Evolutionary conservation across 2,329 filamentous ascomycete species (phyloP).

Genomic region (Endothia cerciana): DNA sequence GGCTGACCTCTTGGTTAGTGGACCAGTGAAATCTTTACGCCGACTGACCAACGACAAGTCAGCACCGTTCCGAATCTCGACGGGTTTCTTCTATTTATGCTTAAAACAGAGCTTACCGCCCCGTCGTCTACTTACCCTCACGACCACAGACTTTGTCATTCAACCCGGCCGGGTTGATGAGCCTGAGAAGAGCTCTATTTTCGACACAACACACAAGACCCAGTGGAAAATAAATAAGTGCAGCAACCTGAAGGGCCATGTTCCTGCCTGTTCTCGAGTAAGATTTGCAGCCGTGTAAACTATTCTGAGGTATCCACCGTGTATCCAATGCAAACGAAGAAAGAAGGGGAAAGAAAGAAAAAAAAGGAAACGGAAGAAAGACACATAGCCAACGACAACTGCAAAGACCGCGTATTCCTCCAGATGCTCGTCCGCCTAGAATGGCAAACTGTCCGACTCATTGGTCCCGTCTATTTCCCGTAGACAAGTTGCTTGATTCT

Average conservation of each 20-base stretch:
- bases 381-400: neutral
- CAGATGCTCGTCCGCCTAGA: neutral
- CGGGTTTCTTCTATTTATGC: conserved; percentile 10
- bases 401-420: neutral
- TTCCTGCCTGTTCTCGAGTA: neutral
- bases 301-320: neutral
- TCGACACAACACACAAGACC: neutral
- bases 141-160: neutral
- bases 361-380: neutral
- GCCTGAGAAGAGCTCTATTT: neutral
- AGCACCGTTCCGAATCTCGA: conserved; percentile 1
- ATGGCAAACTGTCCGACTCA: neutral
- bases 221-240: neutral
- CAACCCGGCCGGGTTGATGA: neutral
- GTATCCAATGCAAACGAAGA: neutral
- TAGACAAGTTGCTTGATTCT: conserved; percentile 71
- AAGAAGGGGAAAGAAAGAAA: neutral
- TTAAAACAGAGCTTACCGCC: conserved; percentile 10
- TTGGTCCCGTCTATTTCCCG: conserved; percentile 25
- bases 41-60: neutral
- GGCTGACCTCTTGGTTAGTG: neutral
- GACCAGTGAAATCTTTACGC: neutral
- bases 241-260: neutral
- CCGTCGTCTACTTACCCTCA: neutral
- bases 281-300: neutral